phyloP scores from a whole-genome alignment of 2,329 filamentous ascomycete species.

The Xylaria sp. region DNA sequence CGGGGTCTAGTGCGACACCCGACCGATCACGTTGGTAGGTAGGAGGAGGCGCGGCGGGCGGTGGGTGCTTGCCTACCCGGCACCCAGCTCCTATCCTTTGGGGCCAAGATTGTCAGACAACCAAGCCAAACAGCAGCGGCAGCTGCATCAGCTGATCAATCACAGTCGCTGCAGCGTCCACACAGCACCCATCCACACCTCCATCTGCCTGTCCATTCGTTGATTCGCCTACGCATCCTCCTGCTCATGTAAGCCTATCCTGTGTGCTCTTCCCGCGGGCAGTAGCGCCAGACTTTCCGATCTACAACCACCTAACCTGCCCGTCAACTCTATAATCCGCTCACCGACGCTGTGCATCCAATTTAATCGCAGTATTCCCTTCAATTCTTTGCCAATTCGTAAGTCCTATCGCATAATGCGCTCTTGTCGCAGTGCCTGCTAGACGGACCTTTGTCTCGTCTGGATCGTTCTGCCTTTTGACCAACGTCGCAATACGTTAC shows the following conservation, averaged over 20 bases:
- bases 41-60: not conserved
- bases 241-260: conserved; percentile 14
- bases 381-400: conserved; percentile 1
- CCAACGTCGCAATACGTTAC: conserved; percentile 33
- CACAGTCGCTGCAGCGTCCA: conserved; percentile 28
- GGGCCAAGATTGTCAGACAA: conserved; percentile 19
- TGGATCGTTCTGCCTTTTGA: conserved; percentile 39
- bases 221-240: conserved; percentile 9
- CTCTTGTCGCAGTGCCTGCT: conserved; percentile 42
- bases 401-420: conserved; percentile 38
- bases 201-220: conserved; percentile 7
- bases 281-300: conserved; percentile 19
- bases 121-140: conserved; percentile 23
- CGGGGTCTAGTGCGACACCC: conserved; percentile 16
- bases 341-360: not conserved
- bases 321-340: not conserved
- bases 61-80: conserved; percentile 5
- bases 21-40: conserved; percentile 19
- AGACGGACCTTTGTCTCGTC: conserved; percentile 47
- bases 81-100: conserved; percentile 3
- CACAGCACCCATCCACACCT: conserved; percentile 15
- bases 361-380: not conserved
- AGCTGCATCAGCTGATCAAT: conserved; percentile 29
- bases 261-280: conserved; percentile 4
- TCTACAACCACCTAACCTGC: conserved; percentile 30